These are phyloP conservation scores for Penicillium vulpinum DNA, from an alignment of 2,329 filamentous ascomycete species.

Conservation along the genomic window DNA sequence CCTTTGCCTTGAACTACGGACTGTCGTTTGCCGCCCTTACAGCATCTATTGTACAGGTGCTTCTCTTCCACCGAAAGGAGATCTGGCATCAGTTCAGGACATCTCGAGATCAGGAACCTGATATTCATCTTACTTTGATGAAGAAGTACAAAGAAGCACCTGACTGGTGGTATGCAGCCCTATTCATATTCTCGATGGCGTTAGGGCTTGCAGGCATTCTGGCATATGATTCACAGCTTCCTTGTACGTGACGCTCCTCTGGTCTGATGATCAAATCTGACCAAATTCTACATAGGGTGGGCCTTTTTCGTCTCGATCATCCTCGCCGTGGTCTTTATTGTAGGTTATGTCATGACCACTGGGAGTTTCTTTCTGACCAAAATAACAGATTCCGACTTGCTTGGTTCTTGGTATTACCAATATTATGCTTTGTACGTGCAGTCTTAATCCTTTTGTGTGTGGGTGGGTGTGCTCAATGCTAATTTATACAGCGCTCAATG, in stretches of 20 bases:
- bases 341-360: not conserved
- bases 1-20: slow-evolving; percentile 39
- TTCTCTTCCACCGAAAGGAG: slow-evolving; percentile 36
- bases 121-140: slow-evolving; percentile 67
- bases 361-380: not conserved
- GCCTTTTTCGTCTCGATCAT: slow-evolving; percentile 25
- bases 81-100: slow-evolving; percentile 34
- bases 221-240: slow-evolving; percentile 21
- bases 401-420: slow-evolving; percentile 26
- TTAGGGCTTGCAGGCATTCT: slow-evolving; percentile 32
- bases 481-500: slow-evolving; percentile 22
- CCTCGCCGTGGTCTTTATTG: slow-evolving; percentile 23
- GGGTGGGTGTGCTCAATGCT: not conserved
- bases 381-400: slow-evolving; percentile 23
- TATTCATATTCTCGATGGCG: slow-evolving; percentile 35
- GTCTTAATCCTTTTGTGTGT: too few species aligned
- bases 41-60: slow-evolving; percentile 33
- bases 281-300: slow-evolving; percentile 18
- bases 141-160: slow-evolving; percentile 51
- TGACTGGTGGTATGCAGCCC: slow-evolving; percentile 57
- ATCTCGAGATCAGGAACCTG: slow-evolving; percentile 38
- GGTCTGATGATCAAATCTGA: not conserved
- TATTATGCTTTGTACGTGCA: slow-evolving; percentile 21
- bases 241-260: slow-evolving; percentile 13
- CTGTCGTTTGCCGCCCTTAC: slow-evolving; percentile 40